These are phyloP conservation scores for Fusarium ramigenum DNA, from an alignment of 2,329 filamentous ascomycete species.

Conservation along the genomic window DNA sequence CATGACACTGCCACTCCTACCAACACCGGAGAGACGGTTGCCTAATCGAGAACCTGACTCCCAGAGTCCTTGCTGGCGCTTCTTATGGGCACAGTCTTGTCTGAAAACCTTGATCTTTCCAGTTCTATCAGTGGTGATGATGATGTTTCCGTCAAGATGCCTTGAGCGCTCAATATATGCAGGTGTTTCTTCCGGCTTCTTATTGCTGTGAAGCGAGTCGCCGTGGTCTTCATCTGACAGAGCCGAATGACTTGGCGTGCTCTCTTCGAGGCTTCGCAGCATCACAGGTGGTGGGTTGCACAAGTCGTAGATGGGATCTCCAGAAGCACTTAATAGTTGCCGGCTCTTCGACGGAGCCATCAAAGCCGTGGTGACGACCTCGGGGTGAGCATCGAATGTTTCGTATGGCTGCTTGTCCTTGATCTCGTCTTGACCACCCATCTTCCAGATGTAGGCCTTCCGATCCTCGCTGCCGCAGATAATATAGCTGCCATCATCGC, in stretches of 20 bases:
- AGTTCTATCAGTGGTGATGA: slow-evolving; percentile 88
- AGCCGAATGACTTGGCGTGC: slow-evolving; percentile 53
- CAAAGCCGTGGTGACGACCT: slow-evolving; percentile 88
- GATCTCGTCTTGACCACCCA: slow-evolving; percentile 63
- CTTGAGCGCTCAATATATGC: slow-evolving; percentile 79
- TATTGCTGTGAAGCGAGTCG: slow-evolving; percentile 44
- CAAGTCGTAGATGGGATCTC: slow-evolving; percentile 93
- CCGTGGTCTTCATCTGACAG: slow-evolving; percentile 51
- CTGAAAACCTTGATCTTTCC: slow-evolving; percentile 94
- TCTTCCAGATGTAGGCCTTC: slow-evolving; percentile 88
- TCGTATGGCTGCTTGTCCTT: slow-evolving; percentile 86
- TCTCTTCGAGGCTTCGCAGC: slow-evolving; percentile 77
- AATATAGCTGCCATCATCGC: slow-evolving; percentile 85
- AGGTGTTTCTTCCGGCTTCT: slow-evolving; percentile 73
- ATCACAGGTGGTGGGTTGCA: slow-evolving; percentile 95
- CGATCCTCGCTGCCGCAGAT: slow-evolving; percentile 94
- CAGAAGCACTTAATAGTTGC: slow-evolving; percentile 79
- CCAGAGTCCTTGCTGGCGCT: slow-evolving; percentile 80
- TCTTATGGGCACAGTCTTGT: slow-evolving; percentile 88
- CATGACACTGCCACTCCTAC: slow-evolving; percentile 64
- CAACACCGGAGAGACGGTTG: slow-evolving; percentile 70
- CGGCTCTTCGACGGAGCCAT: slow-evolving; percentile 84
- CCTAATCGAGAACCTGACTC: slow-evolving; percentile 82
- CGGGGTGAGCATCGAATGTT: slow-evolving; percentile 88
- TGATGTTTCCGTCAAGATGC: slow-evolving; percentile 86